Base-by-base conservation (phyloP, 495 filamentous ascomycete genomes). In the Penicillium atrosanguineum region DNA sequence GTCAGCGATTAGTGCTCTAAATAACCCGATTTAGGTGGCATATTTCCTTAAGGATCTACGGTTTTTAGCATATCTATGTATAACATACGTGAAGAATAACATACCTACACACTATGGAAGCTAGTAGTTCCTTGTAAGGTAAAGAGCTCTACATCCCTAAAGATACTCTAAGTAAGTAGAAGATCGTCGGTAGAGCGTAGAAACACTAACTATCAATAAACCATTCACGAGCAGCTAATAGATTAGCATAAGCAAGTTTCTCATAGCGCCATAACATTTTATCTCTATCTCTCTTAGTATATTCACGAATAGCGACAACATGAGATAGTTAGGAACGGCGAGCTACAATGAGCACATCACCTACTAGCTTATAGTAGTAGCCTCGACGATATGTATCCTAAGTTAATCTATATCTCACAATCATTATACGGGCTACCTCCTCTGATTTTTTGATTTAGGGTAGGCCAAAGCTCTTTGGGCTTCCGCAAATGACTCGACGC, bases 91-190 rank as follows among this genome's bases (percentile, higher is more conserved):
- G 6, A 53, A 52, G 38, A 46, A 14, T 14, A 7, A 46, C 55
- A 21, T 49, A 59, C 50, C 46, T 59, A 42, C 40, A 46, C 43
- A 59, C 15, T 12, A 59, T 59, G 15, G 56, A 59, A 45, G 56
- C 56, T 29, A 59, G n/a, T n/a, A n/a, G n/a, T n/a, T n/a, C n/a
- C n/a, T n/a, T n/a, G n/a, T n/a, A n/a, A n/a, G n/a, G n/a, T n/a
- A n/a, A n/a, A n/a, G 19, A 42, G 44, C 6, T 1, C 46, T 16
- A 34, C 50, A 49, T 2, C 40, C 46, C 26, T 54, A 47, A n/a
- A 59, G 46, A 12, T 59, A 42, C 46, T 59, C 56, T 9, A 54
- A 48, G 46, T 54, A 9, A 54, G 42, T 16, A 40, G 46, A 11
- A 54, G 46, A 37, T 54, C 50, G 29, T 54, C 36, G n/a, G 54